Evolutionary conservation across 495 filamentous ascomycete species (phyloP).

Genomic region (Penicillium malachiteum): DNA sequence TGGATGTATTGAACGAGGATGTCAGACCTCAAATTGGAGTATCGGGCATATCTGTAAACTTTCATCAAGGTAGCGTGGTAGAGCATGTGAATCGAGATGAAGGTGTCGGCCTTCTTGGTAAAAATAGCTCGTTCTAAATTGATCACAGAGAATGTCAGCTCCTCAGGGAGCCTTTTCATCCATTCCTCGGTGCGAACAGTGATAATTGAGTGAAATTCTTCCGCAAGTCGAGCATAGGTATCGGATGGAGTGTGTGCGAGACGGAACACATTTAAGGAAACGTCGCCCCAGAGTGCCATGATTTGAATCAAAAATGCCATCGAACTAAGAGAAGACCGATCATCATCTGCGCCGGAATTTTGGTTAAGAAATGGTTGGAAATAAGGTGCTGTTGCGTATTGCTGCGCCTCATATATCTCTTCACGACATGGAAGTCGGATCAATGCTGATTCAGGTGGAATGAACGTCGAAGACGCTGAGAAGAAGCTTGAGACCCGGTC

Average conservation of each 20-base stretch:
- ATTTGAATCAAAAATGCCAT: conserved; percentile 63
- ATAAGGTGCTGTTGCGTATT: conserved; percentile 51
- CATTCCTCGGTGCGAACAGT: conserved; percentile 50
- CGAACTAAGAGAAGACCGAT: conserved; percentile 41
- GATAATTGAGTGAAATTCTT: conserved; percentile 51
- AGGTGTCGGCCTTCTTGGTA: conserved; percentile 48
- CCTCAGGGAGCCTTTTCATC: conserved; percentile 45
- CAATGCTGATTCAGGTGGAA: conserved; percentile 56
- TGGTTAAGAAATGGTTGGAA: conserved; percentile 53
- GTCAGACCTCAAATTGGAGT: conserved; percentile 29
- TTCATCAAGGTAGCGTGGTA: conserved; percentile 61
- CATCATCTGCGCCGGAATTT: conserved; percentile 21
- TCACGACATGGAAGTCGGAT: conserved; percentile 60
- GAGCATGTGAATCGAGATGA: conserved; percentile 59
- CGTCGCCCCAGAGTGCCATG: conserved; percentile 62
- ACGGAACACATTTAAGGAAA: conserved; percentile 57
- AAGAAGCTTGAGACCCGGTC: conserved; percentile 62
- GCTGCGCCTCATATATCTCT: conserved; percentile 55
- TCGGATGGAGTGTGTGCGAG: conserved; percentile 47
- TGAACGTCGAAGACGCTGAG: conserved; percentile 39
- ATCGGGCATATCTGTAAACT: conserved; percentile 58
- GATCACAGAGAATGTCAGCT: conserved; percentile 44
- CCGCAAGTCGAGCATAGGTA: conserved; percentile 42
- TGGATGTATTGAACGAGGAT: conserved; percentile 37
- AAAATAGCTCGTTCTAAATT: conserved; percentile 51